Conservation (phyloP, 352 stramenopile genomes). For the Thalassiosira exigua region DNA sequence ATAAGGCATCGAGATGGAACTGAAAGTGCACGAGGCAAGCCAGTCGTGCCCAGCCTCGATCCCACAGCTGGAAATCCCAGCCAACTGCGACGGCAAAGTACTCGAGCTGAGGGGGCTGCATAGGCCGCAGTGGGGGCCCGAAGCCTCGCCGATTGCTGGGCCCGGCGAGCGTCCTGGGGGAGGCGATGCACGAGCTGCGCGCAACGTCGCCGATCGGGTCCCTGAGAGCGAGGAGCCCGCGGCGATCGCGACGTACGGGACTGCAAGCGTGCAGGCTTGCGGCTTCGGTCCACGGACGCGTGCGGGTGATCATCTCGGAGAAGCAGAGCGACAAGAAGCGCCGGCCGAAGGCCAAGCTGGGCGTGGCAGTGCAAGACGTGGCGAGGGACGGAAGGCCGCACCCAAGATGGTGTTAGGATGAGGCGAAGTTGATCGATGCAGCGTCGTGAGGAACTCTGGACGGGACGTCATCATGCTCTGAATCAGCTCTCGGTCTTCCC, state of each 20-base stretch:
- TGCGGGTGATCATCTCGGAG: conserved; percentile 42
- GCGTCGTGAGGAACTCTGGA: conserved; percentile 76
- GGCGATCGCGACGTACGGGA: conserved; percentile 74
- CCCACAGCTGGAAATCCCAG: too few relatives aligned
- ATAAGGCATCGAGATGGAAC: too few relatives aligned
- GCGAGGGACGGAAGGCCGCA: conserved; percentile 64
- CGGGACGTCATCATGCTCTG: conserved; percentile 86
- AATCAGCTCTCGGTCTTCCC: conserved; percentile 83
- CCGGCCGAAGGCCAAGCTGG: conserved; percentile 64
- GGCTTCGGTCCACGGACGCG: conserved; percentile 68
- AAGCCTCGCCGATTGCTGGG: too few relatives aligned
- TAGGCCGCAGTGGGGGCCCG: too few relatives aligned
- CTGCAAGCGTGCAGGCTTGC: conserved; percentile 66
- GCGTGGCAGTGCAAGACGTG: conserved; percentile 75
- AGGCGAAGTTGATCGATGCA: too few relatives aligned
- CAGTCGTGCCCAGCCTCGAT: too few relatives aligned
- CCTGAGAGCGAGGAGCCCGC: conserved; percentile 74
- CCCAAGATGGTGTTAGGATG: conserved; percentile 83
- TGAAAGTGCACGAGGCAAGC: too few relatives aligned
- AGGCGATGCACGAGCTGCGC: conserved; percentile 64
- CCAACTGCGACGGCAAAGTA: too few relatives aligned
- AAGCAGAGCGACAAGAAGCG: conserved; percentile 61
- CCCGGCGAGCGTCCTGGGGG: conserved; percentile 50
- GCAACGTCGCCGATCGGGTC: conserved; percentile 59
- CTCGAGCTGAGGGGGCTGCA: too few relatives aligned